Evolutionary conservation across 148 eudicot genomes (phyloP).

Genomic region (Diospyros lotus): DNA sequence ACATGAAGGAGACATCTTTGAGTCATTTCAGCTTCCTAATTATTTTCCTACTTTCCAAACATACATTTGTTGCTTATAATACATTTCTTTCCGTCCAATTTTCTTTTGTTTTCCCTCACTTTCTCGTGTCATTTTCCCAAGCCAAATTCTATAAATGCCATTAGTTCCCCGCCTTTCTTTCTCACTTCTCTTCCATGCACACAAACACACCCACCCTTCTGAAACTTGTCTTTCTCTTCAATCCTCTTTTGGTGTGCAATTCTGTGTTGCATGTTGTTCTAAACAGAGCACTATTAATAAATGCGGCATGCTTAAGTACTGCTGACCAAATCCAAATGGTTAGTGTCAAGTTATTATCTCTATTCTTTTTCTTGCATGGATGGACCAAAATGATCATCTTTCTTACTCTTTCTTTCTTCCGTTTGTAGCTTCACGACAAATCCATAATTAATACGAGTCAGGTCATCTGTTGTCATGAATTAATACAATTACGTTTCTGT

Average conservation of each 20-base stretch:
- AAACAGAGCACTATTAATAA: not conserved
- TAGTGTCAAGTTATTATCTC: not conserved
- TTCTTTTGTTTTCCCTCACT: not conserved
- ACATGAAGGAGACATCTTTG: not conserved
- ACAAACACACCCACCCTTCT: too few species aligned
- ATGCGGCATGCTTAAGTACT: slow-evolving; percentile 23
- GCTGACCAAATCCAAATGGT: not conserved
- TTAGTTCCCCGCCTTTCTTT: not conserved
- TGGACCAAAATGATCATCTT: not conserved
- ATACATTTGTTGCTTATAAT: not conserved
- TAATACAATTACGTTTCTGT: too few species aligned
- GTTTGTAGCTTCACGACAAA: not conserved
- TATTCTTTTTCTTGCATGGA: not conserved
- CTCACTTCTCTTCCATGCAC: not conserved
- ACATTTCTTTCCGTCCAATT: not conserved
- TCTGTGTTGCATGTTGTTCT: too few species aligned
- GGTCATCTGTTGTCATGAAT: too few species aligned
- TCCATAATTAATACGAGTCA: too few species aligned
- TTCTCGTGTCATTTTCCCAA: not conserved
- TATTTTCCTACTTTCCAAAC: not conserved
- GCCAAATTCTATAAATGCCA: not conserved
- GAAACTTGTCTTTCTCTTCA: not conserved
- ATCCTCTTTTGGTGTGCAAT: not conserved
- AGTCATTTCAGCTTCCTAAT: slow-evolving; percentile 2
- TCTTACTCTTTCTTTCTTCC: not conserved